Evolutionary conservation across 805 yeast genomes (phyloP).

Genomic region (Ogataea pilisensis): DNA sequence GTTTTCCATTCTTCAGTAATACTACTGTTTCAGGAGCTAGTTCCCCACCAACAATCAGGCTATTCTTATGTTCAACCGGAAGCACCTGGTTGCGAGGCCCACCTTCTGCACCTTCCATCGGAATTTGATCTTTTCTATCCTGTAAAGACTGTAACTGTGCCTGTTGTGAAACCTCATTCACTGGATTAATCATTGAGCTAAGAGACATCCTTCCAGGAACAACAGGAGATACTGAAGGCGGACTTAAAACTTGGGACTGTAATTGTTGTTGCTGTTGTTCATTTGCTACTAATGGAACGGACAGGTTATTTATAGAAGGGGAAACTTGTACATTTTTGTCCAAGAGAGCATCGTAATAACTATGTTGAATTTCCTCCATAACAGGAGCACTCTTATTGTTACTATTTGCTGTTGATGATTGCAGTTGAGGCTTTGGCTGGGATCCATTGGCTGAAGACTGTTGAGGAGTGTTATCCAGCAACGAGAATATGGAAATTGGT

Average conservation of each 20-base stretch:
- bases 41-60: conserved; percentile 14
- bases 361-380: background rate
- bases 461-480: background rate
- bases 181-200: conserved; percentile 25
- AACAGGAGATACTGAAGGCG: no score
- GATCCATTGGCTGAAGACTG: background rate
- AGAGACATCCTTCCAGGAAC: conserved; percentile 17
- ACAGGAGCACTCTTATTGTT: background rate
- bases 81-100: no score
- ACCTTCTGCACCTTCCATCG: no score
- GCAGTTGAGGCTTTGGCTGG: background rate
- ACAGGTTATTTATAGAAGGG: background rate
- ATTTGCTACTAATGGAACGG: background rate
- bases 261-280: background rate
- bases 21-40: conserved; percentile 4
- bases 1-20: background rate
- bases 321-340: background rate
- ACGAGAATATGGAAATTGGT: conserved; percentile 3
- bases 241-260: no score
- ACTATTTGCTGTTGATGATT: background rate
- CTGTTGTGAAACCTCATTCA: conserved; percentile 3
- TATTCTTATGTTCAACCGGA: conserved; percentile 1
- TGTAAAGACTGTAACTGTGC: background rate
- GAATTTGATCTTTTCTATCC: no score
- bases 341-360: background rate